Base-by-base conservation (phyloP, 345 rosid genomes). In the Moringa oleifera region DNA sequence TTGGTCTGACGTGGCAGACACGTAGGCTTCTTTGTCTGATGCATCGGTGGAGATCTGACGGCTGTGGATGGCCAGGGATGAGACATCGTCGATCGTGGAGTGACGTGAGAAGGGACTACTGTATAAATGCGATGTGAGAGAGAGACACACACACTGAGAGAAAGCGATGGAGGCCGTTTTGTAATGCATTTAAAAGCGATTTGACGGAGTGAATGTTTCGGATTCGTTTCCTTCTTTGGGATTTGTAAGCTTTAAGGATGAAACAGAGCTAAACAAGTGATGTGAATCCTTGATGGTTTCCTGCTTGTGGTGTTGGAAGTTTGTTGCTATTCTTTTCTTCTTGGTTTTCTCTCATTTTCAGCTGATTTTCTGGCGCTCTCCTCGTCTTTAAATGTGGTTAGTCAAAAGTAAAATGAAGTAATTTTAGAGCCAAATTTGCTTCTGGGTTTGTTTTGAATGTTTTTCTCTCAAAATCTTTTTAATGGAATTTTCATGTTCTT, bases 221-320 rank as follows among this genome's bases (percentile, higher is more conserved):
- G 77, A 68, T 73, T 76, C n/a, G n/a, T n/a, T 68, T 73, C 78
- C 79, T 82, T 80, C 76, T 80, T 62, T 36, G 73, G 67, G 75
- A 71, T 71, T 61, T 73, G 68, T 23, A 70, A 69, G 25, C 57
- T 66, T 23, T 57, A 58, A 52, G 55, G 58, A 51, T 55, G 53
- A 69, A 8, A 60, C 15, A 50, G 6, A 20, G 37, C 6, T 33
- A 33, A n/a, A 4, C 47, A 41, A 41, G 47, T 61, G 23, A 50
- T 61, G 20, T 28, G 57, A 62, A 62, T 31, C 18, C 31, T 6
- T 19, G 36, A 25, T 16, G 37, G 58, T 55, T 55, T 25, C 11
- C 18, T 25, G 58, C 28, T 55, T 7, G 25, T n/a, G 55, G 53
- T 36, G 22, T 37, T 59, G 54, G 55, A 58, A 57, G 63, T 45